These are phyloP conservation scores for Neoboletus brunneissimus DNA, from an alignment of 768 basidiomycete species.

Conservation along the genomic window DNA sequence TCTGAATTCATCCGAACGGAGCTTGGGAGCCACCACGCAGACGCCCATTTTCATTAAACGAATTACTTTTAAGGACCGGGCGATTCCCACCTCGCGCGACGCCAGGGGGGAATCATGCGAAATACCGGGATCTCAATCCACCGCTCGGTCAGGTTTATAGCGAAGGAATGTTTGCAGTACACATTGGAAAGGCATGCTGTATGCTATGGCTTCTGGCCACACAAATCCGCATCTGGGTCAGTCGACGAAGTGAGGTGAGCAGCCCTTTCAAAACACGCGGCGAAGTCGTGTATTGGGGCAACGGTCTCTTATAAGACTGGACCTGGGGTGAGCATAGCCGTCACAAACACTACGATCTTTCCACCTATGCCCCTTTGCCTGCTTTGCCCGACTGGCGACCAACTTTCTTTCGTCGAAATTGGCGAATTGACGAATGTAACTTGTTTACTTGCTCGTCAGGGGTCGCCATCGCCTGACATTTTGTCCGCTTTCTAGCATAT, in stretches of 20 bases:
- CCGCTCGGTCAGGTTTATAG: constrained; percentile 4
- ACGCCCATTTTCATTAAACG: constrained; percentile 17
- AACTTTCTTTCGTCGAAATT: constrained; percentile 22
- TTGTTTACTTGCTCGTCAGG: neutral
- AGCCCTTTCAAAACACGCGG: constrained; percentile 30
- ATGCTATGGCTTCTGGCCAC: constrained; percentile 21
- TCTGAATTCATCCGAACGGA: constrained; percentile 2
- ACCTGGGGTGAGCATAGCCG: constrained; percentile 10
- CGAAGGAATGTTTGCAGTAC: constrained; percentile 10
- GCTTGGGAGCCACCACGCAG: constrained; percentile 1
- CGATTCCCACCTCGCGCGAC: constrained; percentile 22
- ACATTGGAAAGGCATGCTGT: constrained; percentile 28
- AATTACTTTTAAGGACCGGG: constrained; percentile 15
- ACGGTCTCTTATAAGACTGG: constrained; percentile 30
- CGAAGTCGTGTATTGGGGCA: constrained; percentile 33
- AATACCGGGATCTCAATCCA: constrained; percentile 1
- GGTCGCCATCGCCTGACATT: constrained; percentile 5
- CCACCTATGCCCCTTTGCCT: constrained; percentile 25
- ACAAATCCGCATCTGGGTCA: constrained; percentile 21
- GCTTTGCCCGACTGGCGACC: constrained; percentile 22
- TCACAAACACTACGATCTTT: constrained; percentile 17
- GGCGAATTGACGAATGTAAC: constrained; percentile 20
- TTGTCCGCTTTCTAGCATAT: constrained; percentile 19
- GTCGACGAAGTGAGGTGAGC: constrained; percentile 25
- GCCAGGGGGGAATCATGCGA: neutral